phyloP scores from a whole-genome alignment of 139 green algal species.

The Tetradesmus lagerheimii region DNA sequence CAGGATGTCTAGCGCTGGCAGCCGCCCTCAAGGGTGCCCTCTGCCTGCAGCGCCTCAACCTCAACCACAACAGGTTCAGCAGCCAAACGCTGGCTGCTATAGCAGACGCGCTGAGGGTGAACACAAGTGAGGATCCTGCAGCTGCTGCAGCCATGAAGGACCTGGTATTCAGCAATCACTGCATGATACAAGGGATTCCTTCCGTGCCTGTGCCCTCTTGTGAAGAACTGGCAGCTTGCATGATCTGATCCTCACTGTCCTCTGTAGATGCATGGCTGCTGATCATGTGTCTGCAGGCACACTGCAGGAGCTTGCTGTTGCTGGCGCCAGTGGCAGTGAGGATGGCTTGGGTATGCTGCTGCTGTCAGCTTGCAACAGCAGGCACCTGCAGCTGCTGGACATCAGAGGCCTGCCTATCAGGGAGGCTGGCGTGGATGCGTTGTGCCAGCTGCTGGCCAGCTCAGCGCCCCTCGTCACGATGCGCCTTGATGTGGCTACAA shows the following conservation, averaged over 20 bases:
- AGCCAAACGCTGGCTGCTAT: slow-evolving; percentile 49
- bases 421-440: slow-evolving; percentile 25
- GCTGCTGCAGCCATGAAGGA: too few relatives aligned
- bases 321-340: slow-evolving; percentile 48
- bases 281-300: slow-evolving; percentile 46
- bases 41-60: slow-evolving; percentile 64
- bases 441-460: slow-evolving; percentile 66
- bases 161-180: background rate
- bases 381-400: slow-evolving; percentile 65
- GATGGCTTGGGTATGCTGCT: slow-evolving; percentile 56
- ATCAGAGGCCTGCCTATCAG: slow-evolving; percentile 55
- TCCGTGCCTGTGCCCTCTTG: too few relatives aligned
- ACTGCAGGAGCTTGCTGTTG: slow-evolving; percentile 61
- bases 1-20: slow-evolving; percentile 57
- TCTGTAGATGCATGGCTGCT: too few relatives aligned
- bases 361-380: slow-evolving; percentile 53
- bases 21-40: slow-evolving; percentile 55
- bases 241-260: too few relatives aligned
- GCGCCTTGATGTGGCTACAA: slow-evolving; percentile 58
- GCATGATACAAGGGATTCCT: background rate
- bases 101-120: slow-evolving; percentile 59
- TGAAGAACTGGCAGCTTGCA: too few relatives aligned
- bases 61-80: slow-evolving; percentile 59
- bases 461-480: slow-evolving; percentile 60
- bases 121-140: slow-evolving; percentile 38